Conservation (phyloP, 1,284 basidiomycete species). For the Inonotus obliquus region DNA sequence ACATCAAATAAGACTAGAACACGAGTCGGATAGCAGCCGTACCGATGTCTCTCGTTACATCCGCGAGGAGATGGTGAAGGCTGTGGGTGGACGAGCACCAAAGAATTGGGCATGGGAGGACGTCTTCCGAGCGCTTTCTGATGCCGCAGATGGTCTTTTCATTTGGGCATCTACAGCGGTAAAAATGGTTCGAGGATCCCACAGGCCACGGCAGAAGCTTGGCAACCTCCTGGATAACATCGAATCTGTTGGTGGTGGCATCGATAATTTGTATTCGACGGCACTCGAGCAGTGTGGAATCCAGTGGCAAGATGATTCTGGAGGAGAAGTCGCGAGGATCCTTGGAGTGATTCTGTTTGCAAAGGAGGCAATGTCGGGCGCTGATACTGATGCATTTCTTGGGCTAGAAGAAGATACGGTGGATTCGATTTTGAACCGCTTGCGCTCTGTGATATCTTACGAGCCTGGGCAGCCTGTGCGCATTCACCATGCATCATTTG, state of each 20-base stretch:
- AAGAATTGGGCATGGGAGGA: too few relatives aligned
- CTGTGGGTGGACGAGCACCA: not conserved
- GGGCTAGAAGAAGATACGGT: not conserved
- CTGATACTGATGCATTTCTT: not conserved
- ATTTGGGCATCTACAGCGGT: conserved; percentile 4
- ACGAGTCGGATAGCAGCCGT: too few relatives aligned
- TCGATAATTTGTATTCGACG: too few relatives aligned
- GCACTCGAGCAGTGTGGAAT: too few relatives aligned
- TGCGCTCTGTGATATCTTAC: not conserved
- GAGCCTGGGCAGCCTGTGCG: not conserved
- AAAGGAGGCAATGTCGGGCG: too few relatives aligned
- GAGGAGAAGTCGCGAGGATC: too few relatives aligned
- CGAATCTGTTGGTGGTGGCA: not conserved
- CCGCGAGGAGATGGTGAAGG: too few relatives aligned
- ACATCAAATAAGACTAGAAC: too few relatives aligned
- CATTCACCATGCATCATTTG: too few relatives aligned
- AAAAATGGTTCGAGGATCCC: not conserved
- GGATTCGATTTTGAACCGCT: not conserved
- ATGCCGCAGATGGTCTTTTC: not conserved
- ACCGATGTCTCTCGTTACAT: too few relatives aligned
- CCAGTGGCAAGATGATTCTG: too few relatives aligned
- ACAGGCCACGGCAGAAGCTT: not conserved
- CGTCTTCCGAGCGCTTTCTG: not conserved
- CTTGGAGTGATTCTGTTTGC: too few relatives aligned
- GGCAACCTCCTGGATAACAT: not conserved